These are phyloP conservation scores for Xylaria sp. DNA, from an alignment of 2,329 filamentous ascomycete genomes.

Conservation along the genomic window DNA sequence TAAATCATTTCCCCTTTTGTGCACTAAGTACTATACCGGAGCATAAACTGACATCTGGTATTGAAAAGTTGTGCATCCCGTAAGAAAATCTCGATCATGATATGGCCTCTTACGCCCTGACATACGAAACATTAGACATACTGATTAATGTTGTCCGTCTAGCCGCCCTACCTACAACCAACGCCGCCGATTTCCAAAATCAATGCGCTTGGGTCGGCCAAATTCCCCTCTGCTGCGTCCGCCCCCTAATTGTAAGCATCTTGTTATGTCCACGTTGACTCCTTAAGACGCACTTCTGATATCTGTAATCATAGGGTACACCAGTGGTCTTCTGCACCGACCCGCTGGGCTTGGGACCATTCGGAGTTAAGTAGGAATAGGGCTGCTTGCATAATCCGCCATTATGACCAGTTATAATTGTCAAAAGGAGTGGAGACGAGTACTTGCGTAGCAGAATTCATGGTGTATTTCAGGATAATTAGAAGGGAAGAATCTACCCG, in stretches of 20 bases:
- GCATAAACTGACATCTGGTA: background rate
- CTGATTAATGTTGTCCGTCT: background rate
- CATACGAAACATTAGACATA: too few relatives aligned
- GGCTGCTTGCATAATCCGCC: background rate
- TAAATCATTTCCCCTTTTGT: background rate
- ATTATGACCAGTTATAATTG: too few relatives aligned
- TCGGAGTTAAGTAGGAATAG: background rate
- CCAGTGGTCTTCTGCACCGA: background rate
- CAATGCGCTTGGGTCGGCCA: conserved; percentile 16
- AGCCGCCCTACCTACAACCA: background rate
- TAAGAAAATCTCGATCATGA: background rate
- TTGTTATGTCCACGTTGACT: too few relatives aligned
- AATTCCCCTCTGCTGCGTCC: conserved; percentile 16
- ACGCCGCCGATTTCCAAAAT: conserved; percentile 13
- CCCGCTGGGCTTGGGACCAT: background rate
- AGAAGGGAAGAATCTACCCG: too few relatives aligned
- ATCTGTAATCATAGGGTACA: background rate
- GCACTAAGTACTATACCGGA: background rate
- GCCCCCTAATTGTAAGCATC: conserved; percentile 19
- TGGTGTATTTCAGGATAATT: too few relatives aligned
- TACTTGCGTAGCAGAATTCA: too few relatives aligned
- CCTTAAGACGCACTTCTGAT: background rate
- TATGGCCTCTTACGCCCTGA: background rate
- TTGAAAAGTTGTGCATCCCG: conserved; percentile 9
- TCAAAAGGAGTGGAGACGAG: too few relatives aligned